A percentile compares a stretch with the other conserved stretches of the same genome.
Conservation (phyloP, 352 stramenopile genomes). For the Globisporangium paroecandrum region DNA sequence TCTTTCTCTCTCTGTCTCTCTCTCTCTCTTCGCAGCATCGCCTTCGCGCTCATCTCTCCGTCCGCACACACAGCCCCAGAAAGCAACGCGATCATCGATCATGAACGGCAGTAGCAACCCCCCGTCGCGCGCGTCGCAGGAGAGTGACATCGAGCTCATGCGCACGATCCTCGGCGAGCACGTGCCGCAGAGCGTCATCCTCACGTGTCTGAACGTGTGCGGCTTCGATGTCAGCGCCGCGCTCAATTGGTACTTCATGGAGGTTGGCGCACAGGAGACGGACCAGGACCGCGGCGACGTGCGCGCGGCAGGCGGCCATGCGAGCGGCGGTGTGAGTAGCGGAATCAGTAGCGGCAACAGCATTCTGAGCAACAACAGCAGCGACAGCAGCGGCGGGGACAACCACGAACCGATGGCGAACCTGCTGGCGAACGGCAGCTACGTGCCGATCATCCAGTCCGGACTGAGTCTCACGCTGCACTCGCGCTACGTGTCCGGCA, state of each 20-base stretch:
- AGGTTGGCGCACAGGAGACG: slow-evolving; percentile 39
- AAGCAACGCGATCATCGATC: not conserved
- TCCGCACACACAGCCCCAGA: not conserved
- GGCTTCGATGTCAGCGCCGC: slow-evolving; percentile 81
- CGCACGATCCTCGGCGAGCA: slow-evolving; percentile 85
- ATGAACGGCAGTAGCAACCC: slow-evolving; percentile 2
- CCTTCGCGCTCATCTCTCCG: not conserved
- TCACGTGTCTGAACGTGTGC: slow-evolving; percentile 80
- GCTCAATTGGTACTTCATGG: slow-evolving; percentile 87
- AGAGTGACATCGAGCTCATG: slow-evolving; percentile 83
- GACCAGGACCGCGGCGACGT: slow-evolving; percentile 12
- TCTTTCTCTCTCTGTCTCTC: not conserved
- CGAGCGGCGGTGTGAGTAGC: not conserved
- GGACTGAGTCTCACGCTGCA: slow-evolving; percentile 77
- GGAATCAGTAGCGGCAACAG: not conserved
- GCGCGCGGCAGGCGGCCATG: not conserved
- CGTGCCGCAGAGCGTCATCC: slow-evolving; percentile 80
- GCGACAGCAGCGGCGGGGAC: not conserved
- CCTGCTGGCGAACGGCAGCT: slow-evolving; percentile 13
- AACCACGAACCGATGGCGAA: slow-evolving; percentile 13
- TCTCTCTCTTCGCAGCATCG: not conserved
- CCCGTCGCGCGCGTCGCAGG: slow-evolving; percentile 25
- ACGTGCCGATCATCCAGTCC: slow-evolving; percentile 60
- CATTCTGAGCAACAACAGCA: not conserved
- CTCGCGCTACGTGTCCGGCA: slow-evolving; percentile 54